Evolutionary conservation across 2,329 filamentous ascomycete genomes (phyloP).

Genomic region (Rhexocercosporidium sp.): DNA sequence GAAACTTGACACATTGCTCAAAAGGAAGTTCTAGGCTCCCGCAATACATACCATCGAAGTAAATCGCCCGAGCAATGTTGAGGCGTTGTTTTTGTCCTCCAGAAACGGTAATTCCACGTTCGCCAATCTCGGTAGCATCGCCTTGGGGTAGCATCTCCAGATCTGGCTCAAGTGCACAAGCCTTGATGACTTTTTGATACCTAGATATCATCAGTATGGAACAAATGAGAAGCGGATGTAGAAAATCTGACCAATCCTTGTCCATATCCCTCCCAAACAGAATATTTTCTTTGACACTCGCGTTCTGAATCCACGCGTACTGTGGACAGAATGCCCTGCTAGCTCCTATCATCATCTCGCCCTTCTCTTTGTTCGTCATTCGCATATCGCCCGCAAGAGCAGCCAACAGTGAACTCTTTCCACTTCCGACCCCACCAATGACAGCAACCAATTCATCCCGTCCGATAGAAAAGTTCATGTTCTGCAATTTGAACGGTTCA

Average conservation of each 20-base stretch:
- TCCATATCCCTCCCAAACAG: slow-evolving; percentile 83
- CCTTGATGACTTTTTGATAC: slow-evolving; percentile 65
- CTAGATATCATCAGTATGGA: slow-evolving; percentile 43
- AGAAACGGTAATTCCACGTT: slow-evolving; percentile 92
- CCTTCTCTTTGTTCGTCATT: slow-evolving; percentile 61
- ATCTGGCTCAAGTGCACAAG: slow-evolving; percentile 83
- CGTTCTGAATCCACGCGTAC: slow-evolving; percentile 97
- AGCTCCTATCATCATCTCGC: slow-evolving; percentile 76
- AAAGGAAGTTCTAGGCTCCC: too few relatives aligned
- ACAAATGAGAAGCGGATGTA: slow-evolving; percentile 44
- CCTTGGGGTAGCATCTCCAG: slow-evolving; percentile 91
- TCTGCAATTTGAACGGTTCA: slow-evolving; percentile 75
- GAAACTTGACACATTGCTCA: too few relatives aligned
- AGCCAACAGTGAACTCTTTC: slow-evolving; percentile 87
- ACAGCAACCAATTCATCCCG: slow-evolving; percentile 80
- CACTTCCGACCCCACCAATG: slow-evolving; percentile 88
- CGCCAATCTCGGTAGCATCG: slow-evolving; percentile 91
- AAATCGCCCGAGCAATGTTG: slow-evolving; percentile 85
- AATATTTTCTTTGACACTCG: slow-evolving; percentile 86
- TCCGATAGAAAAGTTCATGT: slow-evolving; percentile 70
- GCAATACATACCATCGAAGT: slow-evolving; percentile 57
- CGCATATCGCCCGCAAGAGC: slow-evolving; percentile 95
- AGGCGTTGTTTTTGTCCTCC: slow-evolving; percentile 94
- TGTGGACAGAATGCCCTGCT: slow-evolving; percentile 91
- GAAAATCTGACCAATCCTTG: slow-evolving; percentile 64